phyloP scores from a whole-genome alignment of 805 yeast species.

The Candida dajiaensis region DNA sequence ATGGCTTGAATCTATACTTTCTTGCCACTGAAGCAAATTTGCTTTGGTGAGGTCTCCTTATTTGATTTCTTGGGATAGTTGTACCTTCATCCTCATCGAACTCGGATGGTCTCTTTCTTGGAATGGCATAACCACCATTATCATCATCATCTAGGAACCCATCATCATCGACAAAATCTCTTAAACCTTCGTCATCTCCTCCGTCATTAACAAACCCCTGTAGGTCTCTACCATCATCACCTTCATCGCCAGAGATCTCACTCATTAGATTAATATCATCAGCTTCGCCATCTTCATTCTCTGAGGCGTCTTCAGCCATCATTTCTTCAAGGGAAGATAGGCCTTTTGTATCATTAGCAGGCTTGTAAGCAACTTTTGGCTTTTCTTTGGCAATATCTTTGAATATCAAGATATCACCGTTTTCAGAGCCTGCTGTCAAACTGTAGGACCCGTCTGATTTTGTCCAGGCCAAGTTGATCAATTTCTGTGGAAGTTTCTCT shows the following conservation, averaged over 20 bases:
- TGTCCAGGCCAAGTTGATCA: constrained; percentile 33
- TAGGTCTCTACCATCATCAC: constrained; percentile 22
- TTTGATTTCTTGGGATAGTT: background rate
- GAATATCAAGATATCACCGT: constrained; percentile 34
- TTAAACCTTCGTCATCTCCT: constrained; percentile 34
- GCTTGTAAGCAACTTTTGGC: constrained; percentile 5
- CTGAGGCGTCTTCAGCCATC: constrained; percentile 24
- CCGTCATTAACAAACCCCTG: constrained; percentile 22
- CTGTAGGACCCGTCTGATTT: constrained; percentile 19
- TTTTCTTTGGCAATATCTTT: constrained; percentile 21
- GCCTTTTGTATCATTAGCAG: background rate
- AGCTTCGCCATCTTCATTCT: constrained; percentile 22
- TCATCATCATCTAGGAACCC: constrained; percentile 64
- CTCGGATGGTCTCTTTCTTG: constrained; percentile 14
- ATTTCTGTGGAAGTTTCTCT: constrained; percentile 23
- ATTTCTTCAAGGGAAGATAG: constrained; percentile 11
- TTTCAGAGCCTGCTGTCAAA: constrained; percentile 31
- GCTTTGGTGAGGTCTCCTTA: constrained; percentile 6
- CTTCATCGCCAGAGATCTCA: constrained; percentile 17
- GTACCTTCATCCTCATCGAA: constrained; percentile 7
- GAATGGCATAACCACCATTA: constrained; percentile 39
- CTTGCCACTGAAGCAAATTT: constrained; percentile 1
- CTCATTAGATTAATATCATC: constrained; percentile 24
- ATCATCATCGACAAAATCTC: constrained; percentile 38
- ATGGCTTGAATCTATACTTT: constrained; percentile 45